Percentiles rank a stretch among this genome's conserved stretches.
These are phyloP conservation scores for Thielaviopsis populi DNA, from an alignment of 2,329 filamentous ascomycete species.

Conservation along the genomic window DNA sequence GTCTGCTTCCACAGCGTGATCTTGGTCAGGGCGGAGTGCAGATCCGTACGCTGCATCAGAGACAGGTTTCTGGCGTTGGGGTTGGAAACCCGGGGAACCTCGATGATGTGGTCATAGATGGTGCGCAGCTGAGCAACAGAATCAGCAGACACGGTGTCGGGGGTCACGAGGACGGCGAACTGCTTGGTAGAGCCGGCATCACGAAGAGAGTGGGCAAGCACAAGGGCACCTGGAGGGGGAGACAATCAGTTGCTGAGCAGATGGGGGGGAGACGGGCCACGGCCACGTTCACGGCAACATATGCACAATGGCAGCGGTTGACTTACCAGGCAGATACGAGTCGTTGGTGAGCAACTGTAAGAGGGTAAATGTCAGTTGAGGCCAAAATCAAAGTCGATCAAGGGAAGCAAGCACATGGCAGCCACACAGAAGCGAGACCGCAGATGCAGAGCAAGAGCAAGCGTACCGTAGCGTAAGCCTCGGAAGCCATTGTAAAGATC, in stretches of 20 bases:
- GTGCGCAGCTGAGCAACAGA: conserved; percentile 70
- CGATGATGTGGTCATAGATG: conserved; percentile 78
- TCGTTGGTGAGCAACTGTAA: conserved; percentile 61
- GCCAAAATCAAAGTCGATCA: background rate
- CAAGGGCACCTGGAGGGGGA: conserved; percentile 57
- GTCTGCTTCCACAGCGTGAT: conserved; percentile 85
- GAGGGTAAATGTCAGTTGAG: background rate
- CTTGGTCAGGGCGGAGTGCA: conserved; percentile 91
- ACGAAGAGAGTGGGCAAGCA: conserved; percentile 84
- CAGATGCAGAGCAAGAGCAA: background rate
- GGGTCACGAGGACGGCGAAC: conserved; percentile 69
- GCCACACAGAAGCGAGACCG: background rate
- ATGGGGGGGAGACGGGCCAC: background rate
- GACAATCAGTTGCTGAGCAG: background rate
- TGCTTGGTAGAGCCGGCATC: conserved; percentile 80
- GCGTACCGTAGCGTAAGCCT: conserved; percentile 13
- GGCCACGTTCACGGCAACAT: background rate
- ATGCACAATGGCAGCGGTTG: background rate
- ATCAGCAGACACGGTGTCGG: conserved; percentile 59
- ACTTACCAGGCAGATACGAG: conserved; percentile 74
- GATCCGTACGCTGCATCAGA: conserved; percentile 80
- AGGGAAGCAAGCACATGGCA: too few relatives aligned
- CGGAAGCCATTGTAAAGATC: conserved; percentile 11
- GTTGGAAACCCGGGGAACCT: conserved; percentile 67
- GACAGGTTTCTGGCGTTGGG: conserved; percentile 65